Conservation (phyloP, 768 basidiomycete genomes). For the Leccinellum luteum region DNA sequence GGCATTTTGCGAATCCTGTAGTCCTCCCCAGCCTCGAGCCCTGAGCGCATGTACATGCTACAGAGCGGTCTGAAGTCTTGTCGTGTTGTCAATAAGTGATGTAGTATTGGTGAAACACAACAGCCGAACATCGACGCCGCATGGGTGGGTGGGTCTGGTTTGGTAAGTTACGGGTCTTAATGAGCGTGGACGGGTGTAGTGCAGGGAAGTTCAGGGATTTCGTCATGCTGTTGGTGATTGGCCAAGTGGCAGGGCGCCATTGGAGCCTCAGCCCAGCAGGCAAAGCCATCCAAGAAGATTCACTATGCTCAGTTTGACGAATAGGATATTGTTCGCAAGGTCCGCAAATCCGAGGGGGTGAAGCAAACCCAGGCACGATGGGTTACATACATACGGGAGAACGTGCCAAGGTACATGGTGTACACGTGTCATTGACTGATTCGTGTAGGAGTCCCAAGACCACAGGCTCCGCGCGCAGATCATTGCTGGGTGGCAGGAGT, state of each 20-base stretch:
- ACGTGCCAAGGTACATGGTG: not conserved
- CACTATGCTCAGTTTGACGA: not conserved
- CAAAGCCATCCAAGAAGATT: not conserved
- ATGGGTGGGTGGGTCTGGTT: not conserved
- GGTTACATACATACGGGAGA: not conserved
- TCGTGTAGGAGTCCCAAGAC: not conserved
- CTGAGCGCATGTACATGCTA: not conserved
- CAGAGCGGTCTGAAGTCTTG: not conserved
- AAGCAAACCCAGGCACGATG: not conserved
- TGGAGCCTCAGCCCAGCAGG: not conserved
- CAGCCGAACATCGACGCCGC: not conserved
- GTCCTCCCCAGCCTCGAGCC: not conserved
- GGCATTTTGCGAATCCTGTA: not conserved
- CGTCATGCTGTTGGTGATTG: not conserved
- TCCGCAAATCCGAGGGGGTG: not conserved
- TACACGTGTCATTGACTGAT: not conserved
- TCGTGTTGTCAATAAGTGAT: not conserved
- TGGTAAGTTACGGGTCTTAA: not conserved
- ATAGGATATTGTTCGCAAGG: not conserved
- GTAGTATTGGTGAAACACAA: not conserved
- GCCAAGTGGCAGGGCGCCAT: not conserved
- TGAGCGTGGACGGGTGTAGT: not conserved
- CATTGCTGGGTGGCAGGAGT: not conserved
- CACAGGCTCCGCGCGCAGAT: not conserved
- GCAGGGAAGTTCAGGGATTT: not conserved